Base-by-base conservation (phyloP, 345 rosid species). In the Populus euphratica region DNA sequence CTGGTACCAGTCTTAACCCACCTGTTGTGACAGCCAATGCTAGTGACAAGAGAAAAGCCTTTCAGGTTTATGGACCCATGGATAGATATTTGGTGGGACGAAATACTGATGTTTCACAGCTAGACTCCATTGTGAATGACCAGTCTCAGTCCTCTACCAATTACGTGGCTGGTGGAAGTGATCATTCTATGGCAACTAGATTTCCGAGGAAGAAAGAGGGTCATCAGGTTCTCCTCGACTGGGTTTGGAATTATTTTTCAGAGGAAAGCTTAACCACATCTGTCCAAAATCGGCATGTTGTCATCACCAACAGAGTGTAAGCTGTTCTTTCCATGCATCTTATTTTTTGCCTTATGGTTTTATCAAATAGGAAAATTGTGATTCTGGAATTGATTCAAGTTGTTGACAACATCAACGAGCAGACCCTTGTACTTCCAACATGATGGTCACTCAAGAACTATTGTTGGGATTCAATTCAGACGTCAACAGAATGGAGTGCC, bases 341-440 rank as follows among this genome's bases (percentile, higher is more conserved):
- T 72, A 41, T 73, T 52, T 27, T 36, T 39, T 72, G 16, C 77
- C 47, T 29, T n/a, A 6, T 69, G 10, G 39, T 72, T 78, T 41
- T 35, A 33, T 52, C 39, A 17, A 21, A 56, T 78, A 49, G 23
- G 29, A 33, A 8, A 31, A 20, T 73, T 66, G 35, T 69, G 12
- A 11, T 17, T 74, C 39, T 74, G n/a, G 39, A 31, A 65, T 18
- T 65, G 70, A 81, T 31, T 20, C 71, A 44, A 80, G 49, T 69
- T 38, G 74, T 69, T 71, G 66, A 21, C 52, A 78, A 31, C 49
- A 41, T 80, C 82, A 70, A 47, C 73, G 69, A 68, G 75, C 82
- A 93, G 96, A 85, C 96, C 98, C 8, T 87, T 93, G 76, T 93
- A 93, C 80, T 90, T 90, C 81, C 98, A 93, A 80, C 96, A 93